A percentile compares a stretch with the other conserved stretches of the same genome.
phyloP scores from a whole-genome alignment of 2,329 filamentous ascomycete genomes.

The Stagonosporopsis rhizophila region DNA sequence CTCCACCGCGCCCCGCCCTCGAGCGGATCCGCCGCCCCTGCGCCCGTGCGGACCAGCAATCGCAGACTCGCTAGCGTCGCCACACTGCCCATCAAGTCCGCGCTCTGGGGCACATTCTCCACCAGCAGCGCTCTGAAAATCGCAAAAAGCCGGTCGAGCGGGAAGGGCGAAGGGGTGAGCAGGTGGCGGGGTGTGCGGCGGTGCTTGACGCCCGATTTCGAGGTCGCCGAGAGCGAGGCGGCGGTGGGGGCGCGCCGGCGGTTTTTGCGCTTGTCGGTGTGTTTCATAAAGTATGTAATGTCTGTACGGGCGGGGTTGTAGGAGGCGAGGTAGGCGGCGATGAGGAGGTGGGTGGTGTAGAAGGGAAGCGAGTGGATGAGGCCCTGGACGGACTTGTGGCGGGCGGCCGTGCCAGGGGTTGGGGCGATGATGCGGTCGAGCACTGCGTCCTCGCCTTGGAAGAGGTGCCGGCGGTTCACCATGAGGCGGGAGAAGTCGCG shows the following conservation, averaged over 20 bases:
- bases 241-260: constrained; percentile 47
- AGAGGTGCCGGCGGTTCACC: constrained; percentile 71
- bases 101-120: constrained; percentile 52
- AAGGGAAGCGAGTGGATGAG: constrained; percentile 66
- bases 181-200: constrained; percentile 79
- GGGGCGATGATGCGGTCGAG: constrained; percentile 64
- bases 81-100: constrained; percentile 63
- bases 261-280: constrained; percentile 60
- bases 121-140: constrained; percentile 73
- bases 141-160: constrained; percentile 78
- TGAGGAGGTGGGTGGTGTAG: constrained; percentile 74
- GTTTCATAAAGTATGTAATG: constrained; percentile 76
- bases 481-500: constrained; percentile 87
- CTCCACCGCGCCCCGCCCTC: constrained; percentile 77
- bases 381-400: constrained; percentile 18
- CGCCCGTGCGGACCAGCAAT: constrained; percentile 69
- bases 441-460: constrained; percentile 75
- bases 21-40: constrained; percentile 66
- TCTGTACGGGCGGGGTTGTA: constrained; percentile 81
- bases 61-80: constrained; percentile 76
- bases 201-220: constrained; percentile 55
- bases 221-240: constrained; percentile 25
- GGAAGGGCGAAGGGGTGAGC: constrained; percentile 77
- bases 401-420: background rate
- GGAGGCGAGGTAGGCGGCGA: constrained; percentile 80